Evolutionary conservation across 345 rosid genomes (phyloP), one percentile per base, ranked within the genome.

Genomic region (Gynandropsis gynandra): DNA sequence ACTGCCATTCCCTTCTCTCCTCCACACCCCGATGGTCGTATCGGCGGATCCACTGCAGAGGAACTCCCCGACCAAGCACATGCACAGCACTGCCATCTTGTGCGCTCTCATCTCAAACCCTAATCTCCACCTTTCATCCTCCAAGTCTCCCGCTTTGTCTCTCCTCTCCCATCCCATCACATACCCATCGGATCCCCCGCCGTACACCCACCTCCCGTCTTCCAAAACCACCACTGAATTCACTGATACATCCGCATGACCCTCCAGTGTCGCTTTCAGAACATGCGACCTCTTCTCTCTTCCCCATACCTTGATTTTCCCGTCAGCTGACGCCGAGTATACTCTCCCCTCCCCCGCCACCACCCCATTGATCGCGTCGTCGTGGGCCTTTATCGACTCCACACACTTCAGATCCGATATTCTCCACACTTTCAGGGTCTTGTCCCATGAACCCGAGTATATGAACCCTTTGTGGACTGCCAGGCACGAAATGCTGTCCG

Each of bases 361-460:
- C 38, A 88, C 54, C n/a, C 77, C 77, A 9, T 85, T 88, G 1
- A 88, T 78, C 0, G 97, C 89, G 34, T 93, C 97, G 15, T 93
- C 94, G 13, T 93, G 99, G 9, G 99, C 95, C 34, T 58, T 72
- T 11, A 93, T 82, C 4, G 97, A 88, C 21, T 93, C 99, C 43
- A 93, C 54, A 29, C 97, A 93, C 77, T 85, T 88, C 14, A 76
- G 77, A 62, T 88, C 90, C 2, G 87, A 72, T 20, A 80, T 42
- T 62, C 95, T 78, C 99, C 97, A 93, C 5, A 85, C 89, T 64
- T 93, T 93, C 4, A 93, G 80, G 7, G 97, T 83, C 68, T 83
- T 93, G 47, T 93, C 97, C 99, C 99, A 85, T 0, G 97, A 88
- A 0, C 95, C 87, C 0, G 99, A 85, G 65, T 88, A 93, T 41